Base-by-base conservation (phyloP, 2,329 filamentous ascomycete species). In the Zasmidium angulare region DNA sequence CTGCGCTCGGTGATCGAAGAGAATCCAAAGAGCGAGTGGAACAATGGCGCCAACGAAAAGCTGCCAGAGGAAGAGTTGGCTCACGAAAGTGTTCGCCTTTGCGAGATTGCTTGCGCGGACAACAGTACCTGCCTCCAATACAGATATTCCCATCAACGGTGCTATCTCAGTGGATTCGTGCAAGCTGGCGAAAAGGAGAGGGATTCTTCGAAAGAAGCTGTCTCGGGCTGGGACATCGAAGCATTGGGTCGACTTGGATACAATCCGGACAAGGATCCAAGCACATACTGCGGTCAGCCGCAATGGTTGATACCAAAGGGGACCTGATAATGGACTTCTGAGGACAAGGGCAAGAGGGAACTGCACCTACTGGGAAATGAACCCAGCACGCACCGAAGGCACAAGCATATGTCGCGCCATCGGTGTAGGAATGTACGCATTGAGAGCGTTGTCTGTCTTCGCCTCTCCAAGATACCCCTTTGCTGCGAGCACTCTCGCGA, bases 351-450 rank as follows among this genome's bases (percentile, higher is more conserved):
- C 7, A 50, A 9, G 48, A 20, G 43, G 24, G 36, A 29, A n/a
- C n/a, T n/a, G n/a, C 6, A 55, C 46, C 29, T 40, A 53, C 43
- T 55, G 53, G 40, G 53, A 61, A 17, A 26, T 56, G 10, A 58
- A 21, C 1, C 59, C 55, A 21, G 59, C 59, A 43, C 48, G 46
- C 14, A 26, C 46, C 55, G 36, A 43, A 43, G 36, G 36, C 36
- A 23, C 26, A 9, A 54, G 17, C 12, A 51, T 56, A 20, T 58
- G 55, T 14, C 46, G 49, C 9, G 50, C 53, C 19, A 55, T 43
- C 17, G 20, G 40, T 14, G 53, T 56, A 20, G 47, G 40, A 1
- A 24, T 26, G 26, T 53, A 57, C 12, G 23, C 55, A 31, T 23
- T 52, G 20, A 29, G 12, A 2, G 47, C 56, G 21, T 61, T 51